Evolutionary conservation across 768 basidiomycete species (phyloP), one percentile per base, ranked within the genome.

Genomic region (Podaxis mareebaensis): DNA sequence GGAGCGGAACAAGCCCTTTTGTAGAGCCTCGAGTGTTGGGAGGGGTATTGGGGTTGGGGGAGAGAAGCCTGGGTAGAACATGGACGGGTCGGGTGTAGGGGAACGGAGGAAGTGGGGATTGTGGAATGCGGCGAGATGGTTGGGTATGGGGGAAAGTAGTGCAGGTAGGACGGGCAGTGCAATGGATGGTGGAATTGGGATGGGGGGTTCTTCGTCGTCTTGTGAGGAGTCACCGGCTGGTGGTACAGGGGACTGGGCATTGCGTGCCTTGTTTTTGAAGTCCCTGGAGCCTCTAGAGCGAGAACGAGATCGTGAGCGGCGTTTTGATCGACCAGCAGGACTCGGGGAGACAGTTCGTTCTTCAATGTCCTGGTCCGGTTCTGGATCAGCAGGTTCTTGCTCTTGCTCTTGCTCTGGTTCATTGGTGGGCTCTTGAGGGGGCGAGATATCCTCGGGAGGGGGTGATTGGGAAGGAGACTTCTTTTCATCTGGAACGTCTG

Each of bases 1-100:
- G 2, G 95, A 96, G 20, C 95, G 88, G 70, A 92, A 88, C 2
- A 97, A 83, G 15, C 90, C 89, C 69, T 81, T 85, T 71, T 89
- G 88, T 40, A 96, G 77, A 22, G 89, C 91, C 69, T 93, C 90
- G 5, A 96, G 79, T 3, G 91, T 85, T 0, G 93, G 93, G 39
- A 90, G 74, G 42, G 71, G 67, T 68, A 86, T 73, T 17, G 91
- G 89, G 2, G 87, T 88, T 6, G 88, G 79, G 2, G 88, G 85
- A 4, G 88, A 84, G 17, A 85, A 82, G 13, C 85, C 85, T n/a
- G 88, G 85, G 72, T 88, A 88, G 65, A 85, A 79, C 64, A 85
- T 71, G 6, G 85, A 79, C 44, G 82, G 79, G 30, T 85, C 86
- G 8, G 86, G 78, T 26, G 84, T 80, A 65, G 85, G 82, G 3